phyloP scores from a whole-genome alignment of 306 rosid species.

The Datisca glomerata region DNA sequence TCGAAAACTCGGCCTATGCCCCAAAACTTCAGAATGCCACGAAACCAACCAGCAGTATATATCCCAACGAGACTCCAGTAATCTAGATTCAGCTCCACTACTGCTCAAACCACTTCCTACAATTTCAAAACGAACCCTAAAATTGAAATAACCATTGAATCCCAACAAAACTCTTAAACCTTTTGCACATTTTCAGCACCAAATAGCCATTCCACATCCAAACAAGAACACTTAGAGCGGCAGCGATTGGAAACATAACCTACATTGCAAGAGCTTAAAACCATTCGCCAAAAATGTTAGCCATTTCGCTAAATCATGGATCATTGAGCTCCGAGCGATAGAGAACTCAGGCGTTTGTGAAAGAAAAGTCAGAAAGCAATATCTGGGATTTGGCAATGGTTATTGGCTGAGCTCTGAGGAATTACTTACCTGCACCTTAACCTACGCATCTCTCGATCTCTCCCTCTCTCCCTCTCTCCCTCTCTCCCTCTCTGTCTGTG shows the following conservation, averaged over 20 bases:
- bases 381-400: slow-evolving; percentile 11
- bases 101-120: slow-evolving; percentile 18
- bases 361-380: slow-evolving; percentile 19
- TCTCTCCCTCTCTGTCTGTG: slow-evolving; percentile 8
- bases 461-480: slow-evolving; percentile 2
- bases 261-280: slow-evolving; percentile 18
- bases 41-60: slow-evolving; percentile 8
- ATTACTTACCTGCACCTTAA: slow-evolving; percentile 27
- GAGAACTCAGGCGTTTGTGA: slow-evolving; percentile 9
- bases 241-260: slow-evolving; percentile 13
- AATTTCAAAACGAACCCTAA: slow-evolving; percentile 38
- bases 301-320: slow-evolving; percentile 17
- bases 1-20: slow-evolving; percentile 17
- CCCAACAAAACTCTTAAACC: slow-evolving; percentile 10
- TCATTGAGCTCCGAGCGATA: slow-evolving; percentile 12
- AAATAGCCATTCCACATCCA: background rate
- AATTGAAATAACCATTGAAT: slow-evolving; percentile 13
- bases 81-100: slow-evolving; percentile 28
- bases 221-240: slow-evolving; percentile 7
- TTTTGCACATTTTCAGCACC: background rate
- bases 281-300: slow-evolving; percentile 14
- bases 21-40: slow-evolving; percentile 6
- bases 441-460: slow-evolving; percentile 14
- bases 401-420: slow-evolving; percentile 15
- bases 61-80: slow-evolving; percentile 13